Percentiles rank a stretch among this genome's conserved stretches.
Conservation (phyloP, 192 early-diverging fungal species). For the Phlyctochytrium arcticum region DNA sequence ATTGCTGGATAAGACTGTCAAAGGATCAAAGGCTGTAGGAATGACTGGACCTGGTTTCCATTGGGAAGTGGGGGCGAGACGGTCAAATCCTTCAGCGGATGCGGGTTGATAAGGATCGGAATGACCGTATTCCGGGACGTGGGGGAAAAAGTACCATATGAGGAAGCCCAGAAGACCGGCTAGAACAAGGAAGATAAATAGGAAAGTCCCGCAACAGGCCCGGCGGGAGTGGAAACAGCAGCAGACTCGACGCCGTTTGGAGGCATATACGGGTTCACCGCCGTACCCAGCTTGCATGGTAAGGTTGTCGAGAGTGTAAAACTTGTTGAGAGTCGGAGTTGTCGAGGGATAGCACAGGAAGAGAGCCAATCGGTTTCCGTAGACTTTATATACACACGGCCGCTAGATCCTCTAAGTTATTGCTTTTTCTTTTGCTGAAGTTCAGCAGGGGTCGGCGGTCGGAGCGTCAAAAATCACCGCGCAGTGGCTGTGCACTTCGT, state of each 20-base stretch:
- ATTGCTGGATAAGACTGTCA: not conserved
- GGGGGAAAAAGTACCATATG: slow-evolving; percentile 10
- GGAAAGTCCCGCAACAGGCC: not conserved
- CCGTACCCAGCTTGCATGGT: too few relatives aligned
- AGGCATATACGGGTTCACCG: too few relatives aligned
- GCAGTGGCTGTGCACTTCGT: too few relatives aligned
- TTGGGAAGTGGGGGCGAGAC: not conserved
- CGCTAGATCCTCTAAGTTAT: too few relatives aligned
- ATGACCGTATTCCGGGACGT: slow-evolving; percentile 8
- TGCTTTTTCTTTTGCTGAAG: too few relatives aligned
- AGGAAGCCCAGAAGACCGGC: slow-evolving; percentile 1
- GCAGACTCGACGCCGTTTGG: slow-evolving; percentile 10
- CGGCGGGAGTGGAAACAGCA: slow-evolving; percentile 17
- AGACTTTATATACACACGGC: too few relatives aligned
- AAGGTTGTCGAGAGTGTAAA: too few relatives aligned
- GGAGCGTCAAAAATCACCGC: too few relatives aligned
- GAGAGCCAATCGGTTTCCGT: too few relatives aligned
- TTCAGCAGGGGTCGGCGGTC: too few relatives aligned
- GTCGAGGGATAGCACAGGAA: too few relatives aligned
- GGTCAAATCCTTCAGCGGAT: not conserved
- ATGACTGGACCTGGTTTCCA: not conserved
- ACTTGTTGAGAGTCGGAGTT: too few relatives aligned
- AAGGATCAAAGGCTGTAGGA: not conserved
- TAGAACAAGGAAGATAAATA: slow-evolving; percentile 4
- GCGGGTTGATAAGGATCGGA: not conserved